Evolutionary conservation across 2,329 filamentous ascomycete species (phyloP).

Genomic region (Monilinia fructigena): DNA sequence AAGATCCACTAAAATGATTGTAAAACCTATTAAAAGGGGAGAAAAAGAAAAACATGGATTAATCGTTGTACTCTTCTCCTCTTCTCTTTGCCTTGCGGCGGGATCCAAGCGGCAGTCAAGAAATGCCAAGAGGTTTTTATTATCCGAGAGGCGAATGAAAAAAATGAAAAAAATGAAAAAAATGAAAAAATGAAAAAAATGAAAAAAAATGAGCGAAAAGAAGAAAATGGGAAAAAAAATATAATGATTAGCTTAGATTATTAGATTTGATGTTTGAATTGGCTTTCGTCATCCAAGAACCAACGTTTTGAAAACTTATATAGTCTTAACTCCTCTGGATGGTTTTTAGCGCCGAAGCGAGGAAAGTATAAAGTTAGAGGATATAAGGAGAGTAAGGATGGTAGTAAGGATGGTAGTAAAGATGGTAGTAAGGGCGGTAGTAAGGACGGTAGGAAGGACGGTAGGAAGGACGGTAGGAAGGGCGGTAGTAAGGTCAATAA

Average conservation of each 20-base stretch:
- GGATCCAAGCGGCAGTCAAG: slow-evolving; percentile 13
- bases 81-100: not conserved
- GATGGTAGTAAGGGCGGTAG: too few relatives aligned
- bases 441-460: too few relatives aligned
- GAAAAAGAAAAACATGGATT: not conserved
- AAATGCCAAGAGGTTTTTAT: not conserved
- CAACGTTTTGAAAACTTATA: not conserved
- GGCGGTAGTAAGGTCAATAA: too few relatives aligned
- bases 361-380: not conserved
- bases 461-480: too few relatives aligned
- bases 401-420: too few relatives aligned
- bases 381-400: too few relatives aligned
- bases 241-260: too few relatives aligned
- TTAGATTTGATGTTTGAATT: not conserved
- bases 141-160: slow-evolving; percentile 4
- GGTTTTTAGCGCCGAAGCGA: slow-evolving; percentile 1
- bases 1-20: not conserved
- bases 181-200: not conserved
- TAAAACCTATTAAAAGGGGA: not conserved
- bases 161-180: not conserved
- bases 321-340: not conserved
- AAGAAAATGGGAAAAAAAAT: not conserved
- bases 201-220: not conserved
- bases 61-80: too few relatives aligned
- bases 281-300: slow-evolving; percentile 4